Evolutionary conservation across 179 eudicot species (phyloP), one percentile per base, ranked within the genome.

Genomic region (Actinidia chinensis): DNA sequence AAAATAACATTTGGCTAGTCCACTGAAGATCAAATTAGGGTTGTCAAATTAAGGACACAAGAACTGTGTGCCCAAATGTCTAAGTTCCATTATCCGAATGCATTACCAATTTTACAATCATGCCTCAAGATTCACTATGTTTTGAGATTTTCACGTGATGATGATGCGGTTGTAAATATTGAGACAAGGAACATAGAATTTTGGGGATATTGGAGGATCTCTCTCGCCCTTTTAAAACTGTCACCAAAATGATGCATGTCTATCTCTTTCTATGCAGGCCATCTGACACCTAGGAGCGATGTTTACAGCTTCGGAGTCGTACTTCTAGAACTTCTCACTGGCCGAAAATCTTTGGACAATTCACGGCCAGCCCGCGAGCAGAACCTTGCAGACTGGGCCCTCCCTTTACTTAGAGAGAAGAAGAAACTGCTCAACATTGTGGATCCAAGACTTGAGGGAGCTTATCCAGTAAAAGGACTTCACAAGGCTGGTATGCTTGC

Each of bases 401-500:
- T 87, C 50, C 98, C 98, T 11, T 81, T 90, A 68, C 93, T 93
- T 0, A 85, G 66, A 77, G 98, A 93, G 79, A 93, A 89, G 90
- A 93, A 90, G 85, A 93, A 90, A 73, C 25, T 89, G 76, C 80
- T 88, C 13, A 85, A 86, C 87, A 86, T 93, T 13, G 87, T 92
- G 1, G 97, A 92, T 79, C 89, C 93, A 6, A 85, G 98, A 75
- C 71, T 93, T 20, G 93, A 87, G 22, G 93, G 87, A 36, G 91
- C 92, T 73, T 93, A 90, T 82, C 98, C 98, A 0, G 58, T 84
- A 23, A 93, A 90, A 87, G 92, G 90, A 71, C 88, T 84, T n/a
- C 94, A 92, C 15, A 93, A 92, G 90, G 97, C 95, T 6, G 98
- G 92, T 8, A 93, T 93, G 95, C 86, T 93, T 43, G 91, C 97